These are phyloP conservation scores for Dendrobium huoshanense DNA, from an alignment of 106 monocot species.

Conservation along the genomic window DNA sequence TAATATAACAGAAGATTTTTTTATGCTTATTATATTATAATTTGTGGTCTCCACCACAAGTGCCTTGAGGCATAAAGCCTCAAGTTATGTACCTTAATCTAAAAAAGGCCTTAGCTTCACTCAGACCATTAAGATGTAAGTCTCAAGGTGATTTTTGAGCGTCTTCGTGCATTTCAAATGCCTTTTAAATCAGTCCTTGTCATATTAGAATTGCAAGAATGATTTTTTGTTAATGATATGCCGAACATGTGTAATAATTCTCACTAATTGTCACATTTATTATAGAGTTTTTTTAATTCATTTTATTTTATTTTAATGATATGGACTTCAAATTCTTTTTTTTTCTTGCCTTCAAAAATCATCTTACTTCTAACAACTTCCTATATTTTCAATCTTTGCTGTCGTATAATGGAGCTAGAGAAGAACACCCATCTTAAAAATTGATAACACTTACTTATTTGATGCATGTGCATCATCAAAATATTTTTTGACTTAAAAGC, in stretches of 20 bases:
- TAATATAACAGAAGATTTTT: no score
- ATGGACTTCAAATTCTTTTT: not conserved
- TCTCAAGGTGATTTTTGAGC: no score
- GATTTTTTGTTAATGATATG: not conserved
- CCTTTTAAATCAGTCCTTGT: no score
- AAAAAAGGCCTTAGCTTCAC: no score
- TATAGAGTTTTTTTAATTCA: not conserved
- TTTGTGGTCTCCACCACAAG: no score
- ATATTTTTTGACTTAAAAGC: not conserved
- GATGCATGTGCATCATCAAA: not conserved
- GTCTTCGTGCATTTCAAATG: no score
- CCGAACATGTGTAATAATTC: not conserved
- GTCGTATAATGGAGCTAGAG: not conserved
- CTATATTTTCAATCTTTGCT: not conserved
- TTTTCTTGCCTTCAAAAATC: conserved; percentile 1
- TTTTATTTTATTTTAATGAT: not conserved
- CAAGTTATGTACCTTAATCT: no score
- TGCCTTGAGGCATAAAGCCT: no score
- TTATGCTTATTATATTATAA: no score
- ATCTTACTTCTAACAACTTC: not conserved
- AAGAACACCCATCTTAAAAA: not conserved
- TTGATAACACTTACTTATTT: not conserved
- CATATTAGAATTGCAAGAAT: no score
- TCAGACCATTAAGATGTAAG: no score
- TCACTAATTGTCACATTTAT: not conserved